Percentiles rank a stretch among this genome's conserved stretches.
These are phyloP conservation scores for Rhodofomes roseus DNA, from an alignment of 1,284 basidiomycete species.

Conservation along the genomic window DNA sequence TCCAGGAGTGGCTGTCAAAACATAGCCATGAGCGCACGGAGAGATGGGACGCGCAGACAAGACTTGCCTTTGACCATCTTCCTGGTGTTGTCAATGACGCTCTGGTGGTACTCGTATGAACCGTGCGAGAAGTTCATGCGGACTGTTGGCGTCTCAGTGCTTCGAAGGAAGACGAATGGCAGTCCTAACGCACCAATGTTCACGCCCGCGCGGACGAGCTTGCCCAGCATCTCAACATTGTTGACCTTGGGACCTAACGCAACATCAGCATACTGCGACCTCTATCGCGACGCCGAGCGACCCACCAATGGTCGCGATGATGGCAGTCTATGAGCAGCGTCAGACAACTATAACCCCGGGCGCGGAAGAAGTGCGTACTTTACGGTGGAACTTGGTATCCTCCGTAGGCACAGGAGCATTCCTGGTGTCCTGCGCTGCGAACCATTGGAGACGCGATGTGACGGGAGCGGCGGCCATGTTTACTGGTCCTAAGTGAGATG, in stretches of 20 bases:
- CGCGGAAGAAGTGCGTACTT: constrained; percentile 50
- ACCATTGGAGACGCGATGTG: constrained; percentile 89
- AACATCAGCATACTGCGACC: constrained; percentile 7
- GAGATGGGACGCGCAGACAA: not conserved
- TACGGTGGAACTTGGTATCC: constrained; percentile 83
- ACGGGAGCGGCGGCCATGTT: constrained; percentile 38
- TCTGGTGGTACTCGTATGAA: constrained; percentile 95
- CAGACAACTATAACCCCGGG: constrained; percentile 4
- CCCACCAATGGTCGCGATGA: constrained; percentile 95
- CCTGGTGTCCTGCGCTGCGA: constrained; percentile 74
- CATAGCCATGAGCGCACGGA: not conserved
- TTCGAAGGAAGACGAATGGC: constrained; percentile 1
- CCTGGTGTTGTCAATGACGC: constrained; percentile 94
- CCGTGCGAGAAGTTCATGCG: constrained; percentile 99
- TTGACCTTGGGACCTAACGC: constrained; percentile 86
- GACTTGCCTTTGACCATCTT: constrained; percentile 69
- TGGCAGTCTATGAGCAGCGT: constrained; percentile 68
- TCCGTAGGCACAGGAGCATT: constrained; percentile 65
- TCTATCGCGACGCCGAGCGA: not conserved
- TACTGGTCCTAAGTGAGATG: constrained; percentile 10
- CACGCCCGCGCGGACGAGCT: constrained; percentile 85
- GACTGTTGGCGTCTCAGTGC: constrained; percentile 46
- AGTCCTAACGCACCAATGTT: constrained; percentile 77
- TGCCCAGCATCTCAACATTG: constrained; percentile 78
- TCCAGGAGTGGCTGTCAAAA: constrained; percentile 40